Evolutionary conservation across 306 rosid species (phyloP), one percentile per base, ranked within the genome.

Genomic region (Cucumis cinereus): DNA sequence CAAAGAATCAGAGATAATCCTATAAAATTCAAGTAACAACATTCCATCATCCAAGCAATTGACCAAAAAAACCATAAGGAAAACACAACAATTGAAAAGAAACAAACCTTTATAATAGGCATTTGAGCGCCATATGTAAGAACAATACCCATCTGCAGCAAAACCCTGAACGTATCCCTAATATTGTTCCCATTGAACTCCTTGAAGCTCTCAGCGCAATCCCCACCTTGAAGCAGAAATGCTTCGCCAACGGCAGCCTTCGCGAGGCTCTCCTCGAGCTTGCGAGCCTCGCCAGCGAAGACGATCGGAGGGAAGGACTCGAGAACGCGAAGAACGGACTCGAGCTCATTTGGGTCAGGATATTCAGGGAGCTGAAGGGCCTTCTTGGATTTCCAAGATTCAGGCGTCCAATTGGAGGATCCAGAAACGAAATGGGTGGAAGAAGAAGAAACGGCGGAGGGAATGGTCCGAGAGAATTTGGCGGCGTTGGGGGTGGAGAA

Each of bases 201-300:
- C 88, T 91, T 89, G 86, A 91, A 91, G 80, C 94, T 91, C 86
- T 91, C 97, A 6, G 97, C 97, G 24, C 92, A 91, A 45, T 81
- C 87, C 40, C 84, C 87, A 0, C 87, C 87, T 23, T 84, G 87
- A 45, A 84, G 87, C 54, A 84, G 36, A 75, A 84, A 84, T 0
- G 87, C 87, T 74, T 84, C 80, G 1, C 87, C 87, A 49, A 58
- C 28, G 8, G 84, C 87, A 22, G 87, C 84, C 82, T 84, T 81
- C 15, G 82, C 87, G 17, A 84, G 84, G 56, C 77, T 58, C 24
- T 68, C 78, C 78, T 84, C 87, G 30, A 84, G 87, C 73, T 74
- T 54, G 52, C 80, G 60, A 30, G 87, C 84, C 78, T 84, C 87
- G 2, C 87, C 87, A 16, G 87, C 82, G 75, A 84, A 84, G 52